A percentile compares a stretch with the other conserved stretches of the same genome.
These are phyloP conservation scores for Hydnomerulius pinastri DNA, from an alignment of 768 basidiomycete genomes.

Conservation along the genomic window DNA sequence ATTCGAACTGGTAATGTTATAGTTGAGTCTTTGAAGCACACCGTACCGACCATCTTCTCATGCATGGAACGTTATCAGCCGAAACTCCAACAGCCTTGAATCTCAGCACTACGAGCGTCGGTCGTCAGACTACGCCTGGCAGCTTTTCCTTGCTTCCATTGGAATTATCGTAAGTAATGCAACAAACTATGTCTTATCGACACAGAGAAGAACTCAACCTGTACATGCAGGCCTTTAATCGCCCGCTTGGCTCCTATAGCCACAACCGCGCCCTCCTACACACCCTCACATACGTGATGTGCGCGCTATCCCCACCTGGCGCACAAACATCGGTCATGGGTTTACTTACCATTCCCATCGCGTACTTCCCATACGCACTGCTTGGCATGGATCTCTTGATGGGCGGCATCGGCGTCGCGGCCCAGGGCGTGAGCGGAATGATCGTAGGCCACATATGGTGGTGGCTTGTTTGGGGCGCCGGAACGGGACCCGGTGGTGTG, in stretches of 20 bases:
- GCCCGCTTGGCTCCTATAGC: slow-evolving; percentile 56
- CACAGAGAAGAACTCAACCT: background rate
- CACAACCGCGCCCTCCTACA: slow-evolving; percentile 69
- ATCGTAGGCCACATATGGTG: slow-evolving; percentile 83
- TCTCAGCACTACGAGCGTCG: slow-evolving; percentile 53
- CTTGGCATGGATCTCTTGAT: slow-evolving; percentile 71
- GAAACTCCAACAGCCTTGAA: slow-evolving; percentile 67
- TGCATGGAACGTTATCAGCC: slow-evolving; percentile 43
- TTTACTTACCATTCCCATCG: slow-evolving; percentile 69
- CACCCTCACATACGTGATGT: slow-evolving; percentile 68
- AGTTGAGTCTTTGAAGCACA: slow-evolving; percentile 30
- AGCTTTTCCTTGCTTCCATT: slow-evolving; percentile 55
- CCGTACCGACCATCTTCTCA: background rate
- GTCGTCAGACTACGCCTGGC: slow-evolving; percentile 80
- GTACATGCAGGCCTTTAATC: slow-evolving; percentile 48
- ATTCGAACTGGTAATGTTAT: slow-evolving; percentile 47
- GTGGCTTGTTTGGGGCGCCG: slow-evolving; percentile 63
- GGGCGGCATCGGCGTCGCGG: slow-evolving; percentile 58
- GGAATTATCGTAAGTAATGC: slow-evolving; percentile 58
- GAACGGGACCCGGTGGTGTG: slow-evolving; percentile 40
- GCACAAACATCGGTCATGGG: slow-evolving; percentile 77
- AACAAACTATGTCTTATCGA: background rate
- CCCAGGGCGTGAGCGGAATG: slow-evolving; percentile 63
- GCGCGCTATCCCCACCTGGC: slow-evolving; percentile 64
- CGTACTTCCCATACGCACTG: slow-evolving; percentile 74